phyloP scores from a whole-genome alignment of 2,329 filamentous ascomycete species.

The Aspergillus sergii region DNA sequence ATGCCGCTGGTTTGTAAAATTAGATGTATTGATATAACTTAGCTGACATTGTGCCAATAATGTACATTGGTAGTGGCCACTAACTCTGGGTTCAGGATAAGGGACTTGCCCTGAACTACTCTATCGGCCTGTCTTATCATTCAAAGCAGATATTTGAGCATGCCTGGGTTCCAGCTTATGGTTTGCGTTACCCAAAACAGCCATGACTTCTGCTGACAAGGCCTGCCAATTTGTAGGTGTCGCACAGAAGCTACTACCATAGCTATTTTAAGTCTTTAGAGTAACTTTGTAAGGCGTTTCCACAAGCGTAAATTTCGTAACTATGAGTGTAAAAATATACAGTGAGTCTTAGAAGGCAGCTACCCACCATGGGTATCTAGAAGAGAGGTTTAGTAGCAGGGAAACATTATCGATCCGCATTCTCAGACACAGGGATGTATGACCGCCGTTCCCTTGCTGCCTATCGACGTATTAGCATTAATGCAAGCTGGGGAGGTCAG shows the following conservation, averaged over 20 bases:
- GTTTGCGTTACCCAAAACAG: background rate
- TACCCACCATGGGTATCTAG: background rate
- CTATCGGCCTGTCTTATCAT: background rate
- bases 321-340: background rate
- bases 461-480: slow-evolving; percentile 29
- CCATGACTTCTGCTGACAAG: background rate
- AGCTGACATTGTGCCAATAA: background rate
- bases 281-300: background rate
- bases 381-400: background rate
- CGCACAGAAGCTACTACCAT: background rate
- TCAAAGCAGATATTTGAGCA: background rate
- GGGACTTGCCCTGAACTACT: too few relatives aligned
- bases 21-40: background rate
- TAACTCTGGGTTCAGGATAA: background rate
- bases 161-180: background rate
- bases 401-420: slow-evolving; percentile 17
- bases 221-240: background rate
- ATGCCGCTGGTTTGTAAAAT: background rate
- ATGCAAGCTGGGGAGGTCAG: background rate
- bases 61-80: background rate
- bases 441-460: slow-evolving; percentile 50
- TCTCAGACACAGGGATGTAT: slow-evolving; percentile 55
- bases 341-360: background rate
- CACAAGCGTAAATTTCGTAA: background rate
- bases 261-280: background rate